These are phyloP conservation scores for Phytophthora ohioensis DNA, from an alignment of 352 stramenopile species.

Conservation along the genomic window DNA sequence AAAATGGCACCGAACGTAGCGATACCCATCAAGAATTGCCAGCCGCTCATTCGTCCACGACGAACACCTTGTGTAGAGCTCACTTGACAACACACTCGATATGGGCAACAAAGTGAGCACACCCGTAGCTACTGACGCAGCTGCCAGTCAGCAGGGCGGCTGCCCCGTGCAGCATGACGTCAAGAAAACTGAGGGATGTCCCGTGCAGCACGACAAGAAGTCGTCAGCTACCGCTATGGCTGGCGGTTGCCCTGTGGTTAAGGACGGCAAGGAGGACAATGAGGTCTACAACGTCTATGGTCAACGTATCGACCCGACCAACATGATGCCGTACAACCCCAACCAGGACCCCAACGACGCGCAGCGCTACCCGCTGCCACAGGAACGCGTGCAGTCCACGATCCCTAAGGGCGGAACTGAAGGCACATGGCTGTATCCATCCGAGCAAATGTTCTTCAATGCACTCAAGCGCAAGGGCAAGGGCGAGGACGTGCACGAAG, in stretches of 20 bases:
- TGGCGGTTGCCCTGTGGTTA: conserved; percentile 68
- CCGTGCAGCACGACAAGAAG: conserved; percentile 71
- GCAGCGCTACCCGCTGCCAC: conserved; percentile 92
- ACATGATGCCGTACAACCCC: conserved; percentile 98
- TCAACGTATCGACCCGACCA: conserved; percentile 96
- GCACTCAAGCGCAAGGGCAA: conserved; percentile 98
- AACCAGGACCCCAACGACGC: conserved; percentile 94
- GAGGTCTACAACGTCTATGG: conserved; percentile 98
- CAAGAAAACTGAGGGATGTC: conserved; percentile 57
- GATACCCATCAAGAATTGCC: conserved; percentile 5
- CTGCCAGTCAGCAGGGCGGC: conserved; percentile 22
- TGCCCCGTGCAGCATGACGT: conserved; percentile 71
- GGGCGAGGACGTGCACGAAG: conserved; percentile 95
- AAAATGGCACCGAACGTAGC: background rate
- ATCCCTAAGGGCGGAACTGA: conserved; percentile 97
- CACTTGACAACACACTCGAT: conserved; percentile 17
- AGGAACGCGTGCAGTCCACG: conserved; percentile 93
- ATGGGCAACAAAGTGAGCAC: conserved; percentile 82
- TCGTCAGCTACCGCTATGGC: conserved; percentile 34
- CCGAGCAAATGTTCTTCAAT: conserved; percentile 99
- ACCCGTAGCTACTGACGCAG: conserved; percentile 23
- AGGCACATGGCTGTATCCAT: conserved; percentile 98
- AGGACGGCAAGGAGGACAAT: conserved; percentile 39
- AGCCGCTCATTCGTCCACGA: conserved; percentile 24
- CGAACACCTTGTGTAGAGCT: conserved; percentile 2